A percentile compares a stretch with the other conserved stretches of the same genome.
Evolutionary conservation across 192 early-diverging fungal genomes (phyloP).

Genomic region (Pilaira anomala): DNA sequence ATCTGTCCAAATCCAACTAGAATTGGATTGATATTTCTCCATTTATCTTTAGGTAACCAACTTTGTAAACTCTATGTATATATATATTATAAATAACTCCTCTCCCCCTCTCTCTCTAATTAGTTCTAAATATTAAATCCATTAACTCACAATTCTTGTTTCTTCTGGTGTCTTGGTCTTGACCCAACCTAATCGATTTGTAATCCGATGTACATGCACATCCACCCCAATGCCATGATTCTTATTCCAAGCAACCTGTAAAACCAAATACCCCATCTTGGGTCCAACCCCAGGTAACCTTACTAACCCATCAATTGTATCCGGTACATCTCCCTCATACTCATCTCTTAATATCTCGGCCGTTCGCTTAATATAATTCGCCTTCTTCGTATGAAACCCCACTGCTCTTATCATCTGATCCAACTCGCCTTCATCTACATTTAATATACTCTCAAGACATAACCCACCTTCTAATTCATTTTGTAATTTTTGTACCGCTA

Average conservation of each 20-base stretch:
- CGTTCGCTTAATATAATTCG: conserved; percentile 75
- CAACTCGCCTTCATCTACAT: conserved; percentile 57
- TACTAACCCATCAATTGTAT: conserved; percentile 72
- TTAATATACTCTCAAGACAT: conserved; percentile 61
- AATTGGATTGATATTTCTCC: conserved; percentile 85
- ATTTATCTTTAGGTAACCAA: conserved; percentile 81
- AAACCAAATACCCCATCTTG: conserved; percentile 87
- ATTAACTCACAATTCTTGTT: conserved; percentile 56
- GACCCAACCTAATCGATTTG: conserved; percentile 87
- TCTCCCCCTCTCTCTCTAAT: too few relatives aligned
- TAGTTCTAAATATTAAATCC: neutral
- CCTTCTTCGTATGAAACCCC: conserved; percentile 88
- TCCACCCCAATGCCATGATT: conserved; percentile 93
- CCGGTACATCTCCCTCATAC: conserved; percentile 80
- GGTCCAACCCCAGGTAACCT: conserved; percentile 89
- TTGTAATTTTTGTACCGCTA: conserved; percentile 69
- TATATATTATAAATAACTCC: neutral
- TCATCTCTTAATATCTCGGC: conserved; percentile 70
- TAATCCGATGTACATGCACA: conserved; percentile 90
- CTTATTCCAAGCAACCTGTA: conserved; percentile 85
- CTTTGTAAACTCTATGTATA: conserved; percentile 56
- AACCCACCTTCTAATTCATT: conserved; percentile 62
- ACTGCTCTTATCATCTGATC: conserved; percentile 75
- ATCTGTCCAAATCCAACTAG: conserved; percentile 93
- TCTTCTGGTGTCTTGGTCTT: conserved; percentile 76